These are phyloP conservation scores for Dendrobium huoshanense DNA, from an alignment of 106 monocot species.

Conservation along the genomic window DNA sequence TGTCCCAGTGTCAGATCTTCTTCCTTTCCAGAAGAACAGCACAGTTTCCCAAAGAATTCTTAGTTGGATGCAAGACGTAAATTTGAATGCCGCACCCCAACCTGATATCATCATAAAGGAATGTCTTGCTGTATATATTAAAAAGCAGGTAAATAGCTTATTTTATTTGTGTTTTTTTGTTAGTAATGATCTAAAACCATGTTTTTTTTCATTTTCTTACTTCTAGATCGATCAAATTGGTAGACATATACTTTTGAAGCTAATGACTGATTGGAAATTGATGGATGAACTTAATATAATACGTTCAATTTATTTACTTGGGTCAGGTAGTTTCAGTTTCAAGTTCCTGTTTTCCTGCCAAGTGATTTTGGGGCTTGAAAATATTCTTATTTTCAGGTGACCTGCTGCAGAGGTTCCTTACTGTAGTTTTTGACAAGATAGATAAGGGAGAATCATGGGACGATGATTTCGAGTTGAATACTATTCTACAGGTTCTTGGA, in stretches of 20 bases:
- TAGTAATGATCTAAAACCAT: not conserved
- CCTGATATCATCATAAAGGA: slow-evolving; percentile 65
- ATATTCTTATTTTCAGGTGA: slow-evolving; percentile 53
- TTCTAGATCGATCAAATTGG: slow-evolving; percentile 84
- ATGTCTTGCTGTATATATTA: slow-evolving; percentile 62
- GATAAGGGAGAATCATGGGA: slow-evolving; percentile 81
- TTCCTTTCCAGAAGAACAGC: slow-evolving; percentile 85
- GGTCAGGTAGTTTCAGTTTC: slow-evolving; percentile 57
- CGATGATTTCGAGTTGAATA: slow-evolving; percentile 98
- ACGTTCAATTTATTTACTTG: slow-evolving; percentile 83
- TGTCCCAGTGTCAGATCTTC: slow-evolving; percentile 48
- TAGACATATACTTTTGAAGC: slow-evolving; percentile 60
- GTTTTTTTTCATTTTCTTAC: not conserved
- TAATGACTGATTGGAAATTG: slow-evolving; percentile 90
- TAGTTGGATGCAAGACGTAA: slow-evolving; percentile 43
- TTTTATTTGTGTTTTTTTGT: not conserved
- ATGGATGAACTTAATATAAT: slow-evolving; percentile 85
- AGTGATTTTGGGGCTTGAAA: not conserved
- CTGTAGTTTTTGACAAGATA: slow-evolving; percentile 63
- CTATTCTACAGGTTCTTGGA: slow-evolving; percentile 59
- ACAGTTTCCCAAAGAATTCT: slow-evolving; percentile 72
- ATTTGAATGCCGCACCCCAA: slow-evolving; percentile 34
- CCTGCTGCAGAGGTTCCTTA: slow-evolving; percentile 76
- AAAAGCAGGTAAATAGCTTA: slow-evolving; percentile 47
- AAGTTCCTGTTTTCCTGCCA: not conserved